Conservation (phyloP, 2,329 filamentous ascomycete species). For the Metarhizium guizhouense region DNA sequence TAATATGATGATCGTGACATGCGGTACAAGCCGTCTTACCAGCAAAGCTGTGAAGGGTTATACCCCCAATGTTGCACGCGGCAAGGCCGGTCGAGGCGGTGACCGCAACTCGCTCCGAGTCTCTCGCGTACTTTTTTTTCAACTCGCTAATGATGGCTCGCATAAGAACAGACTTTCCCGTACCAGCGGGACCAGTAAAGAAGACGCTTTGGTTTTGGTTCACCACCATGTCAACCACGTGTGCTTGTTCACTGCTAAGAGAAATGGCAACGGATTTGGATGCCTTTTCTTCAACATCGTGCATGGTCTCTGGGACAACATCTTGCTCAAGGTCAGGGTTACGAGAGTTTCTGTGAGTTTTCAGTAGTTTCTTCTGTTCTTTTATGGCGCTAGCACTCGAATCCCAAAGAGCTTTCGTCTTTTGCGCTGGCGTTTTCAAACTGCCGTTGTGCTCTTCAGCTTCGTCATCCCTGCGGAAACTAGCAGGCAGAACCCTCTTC, state of each 20-base stretch:
- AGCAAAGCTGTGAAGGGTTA: conserved; percentile 91
- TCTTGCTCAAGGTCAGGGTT: conserved; percentile 27
- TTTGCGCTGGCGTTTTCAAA: conserved; percentile 23
- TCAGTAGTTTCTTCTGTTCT: conserved; percentile 68
- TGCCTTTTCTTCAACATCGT: conserved; percentile 27
- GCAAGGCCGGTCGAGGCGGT: conserved; percentile 94
- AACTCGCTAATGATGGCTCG: conserved; percentile 79
- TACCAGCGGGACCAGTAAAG: conserved; percentile 94
- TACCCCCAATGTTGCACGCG: conserved; percentile 92
- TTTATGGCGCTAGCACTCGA: conserved; percentile 66
- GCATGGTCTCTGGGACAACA: conserved; percentile 27
- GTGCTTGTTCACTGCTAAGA: conserved; percentile 77
- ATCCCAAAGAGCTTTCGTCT: conserved; percentile 52
- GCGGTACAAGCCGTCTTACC: conserved; percentile 35
- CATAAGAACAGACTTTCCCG: conserved; percentile 94
- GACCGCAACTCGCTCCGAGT: conserved; percentile 80
- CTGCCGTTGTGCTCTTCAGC: conserved; percentile 23
- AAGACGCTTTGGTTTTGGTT: conserved; percentile 82
- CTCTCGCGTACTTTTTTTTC: conserved; percentile 63
- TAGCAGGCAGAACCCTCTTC: conserved; percentile 52
- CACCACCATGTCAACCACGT: conserved; percentile 75
- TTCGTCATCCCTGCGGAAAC: conserved; percentile 26
- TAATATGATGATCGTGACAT: conserved; percentile 1
- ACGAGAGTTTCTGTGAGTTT: conserved; percentile 38
- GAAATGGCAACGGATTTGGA: conserved; percentile 48